Conservation (phyloP, 2,329 filamentous ascomycete species). For the Pseudogymnoascus sp. region DNA sequence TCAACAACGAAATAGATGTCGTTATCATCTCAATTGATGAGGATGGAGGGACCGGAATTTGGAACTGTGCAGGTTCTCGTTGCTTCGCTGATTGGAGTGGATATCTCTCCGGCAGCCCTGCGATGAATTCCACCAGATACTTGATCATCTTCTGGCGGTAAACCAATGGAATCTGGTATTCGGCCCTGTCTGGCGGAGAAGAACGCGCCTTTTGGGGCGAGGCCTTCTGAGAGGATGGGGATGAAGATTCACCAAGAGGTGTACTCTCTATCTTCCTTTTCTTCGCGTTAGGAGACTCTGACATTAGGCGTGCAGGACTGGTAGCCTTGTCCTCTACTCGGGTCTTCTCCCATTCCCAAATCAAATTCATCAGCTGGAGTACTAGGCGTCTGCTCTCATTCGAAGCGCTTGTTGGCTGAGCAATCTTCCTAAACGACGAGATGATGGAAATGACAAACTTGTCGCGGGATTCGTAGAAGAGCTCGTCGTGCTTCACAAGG, state of each 20-base stretch:
- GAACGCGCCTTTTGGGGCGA: slow-evolving; percentile 31
- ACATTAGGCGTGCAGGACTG: slow-evolving; percentile 36
- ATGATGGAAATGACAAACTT: slow-evolving; percentile 87
- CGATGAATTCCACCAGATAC: slow-evolving; percentile 93
- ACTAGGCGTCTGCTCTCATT: slow-evolving; percentile 88
- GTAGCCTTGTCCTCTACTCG: slow-evolving; percentile 55
- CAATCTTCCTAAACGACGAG: slow-evolving; percentile 79
- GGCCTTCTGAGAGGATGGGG: slow-evolving; percentile 44
- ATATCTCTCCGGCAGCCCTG: slow-evolving; percentile 78
- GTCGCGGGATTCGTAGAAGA: slow-evolving; percentile 93
- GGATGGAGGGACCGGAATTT: slow-evolving; percentile 41
- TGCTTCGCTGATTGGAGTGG: slow-evolving; percentile 63
- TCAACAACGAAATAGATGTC: slow-evolving; percentile 72
- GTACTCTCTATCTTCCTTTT: slow-evolving; percentile 64
- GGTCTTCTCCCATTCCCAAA: slow-evolving; percentile 88
- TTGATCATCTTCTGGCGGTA: slow-evolving; percentile 79
- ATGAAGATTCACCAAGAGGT: slow-evolving; percentile 41
- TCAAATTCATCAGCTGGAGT: slow-evolving; percentile 79
- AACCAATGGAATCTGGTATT: slow-evolving; percentile 59
- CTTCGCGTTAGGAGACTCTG: slow-evolving; percentile 63
- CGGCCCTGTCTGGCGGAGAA: slow-evolving; percentile 42
- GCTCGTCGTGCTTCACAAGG: slow-evolving; percentile 78
- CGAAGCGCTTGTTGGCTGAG: slow-evolving; percentile 71
- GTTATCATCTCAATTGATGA: slow-evolving; percentile 71
- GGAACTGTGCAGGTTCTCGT: slow-evolving; percentile 41